Base-by-base conservation (phyloP, 2,329 filamentous ascomycete species). In the Sclerotinia nivalis region DNA sequence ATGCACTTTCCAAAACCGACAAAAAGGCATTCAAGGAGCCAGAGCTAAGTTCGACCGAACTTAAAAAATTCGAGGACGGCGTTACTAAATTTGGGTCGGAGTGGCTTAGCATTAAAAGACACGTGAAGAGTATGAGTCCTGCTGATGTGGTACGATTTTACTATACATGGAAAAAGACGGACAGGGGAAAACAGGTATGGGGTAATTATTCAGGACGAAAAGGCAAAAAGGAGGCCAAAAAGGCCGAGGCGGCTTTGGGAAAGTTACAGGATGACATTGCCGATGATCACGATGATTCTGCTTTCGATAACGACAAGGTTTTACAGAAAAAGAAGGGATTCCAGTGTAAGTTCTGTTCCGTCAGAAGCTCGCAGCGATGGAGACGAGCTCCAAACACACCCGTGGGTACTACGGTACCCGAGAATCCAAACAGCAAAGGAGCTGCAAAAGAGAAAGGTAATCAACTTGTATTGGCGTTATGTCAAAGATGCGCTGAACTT, bases 131-230 rank as follows among this genome's bases (percentile, higher is more conserved):
- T 0, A 88, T 96, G 74, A 88, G 88, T 54, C 89, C 93, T 72
- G 89, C 90, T 65, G 88, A 93, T 70, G 91, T 97, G 72, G 93
- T 97, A 37, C 91, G 96, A 4, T 96, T 92, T 78, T 99, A 98
- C 81, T 99, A 99, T 79, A 92, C 92, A 74, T 99, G 96, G 96
- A 99, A 99, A 82, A 98, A 98, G 81, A 93, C 93, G 0, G 86
- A 91, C 2, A 89, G 90, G 70, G 96, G 96, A 54, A 90, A 88
- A 77, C 89, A 96, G 75, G 89, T 99, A 31, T 97, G 96, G 94
- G 93, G 93, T 71, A 92, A 89, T 73, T 97, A 91, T 76, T 89
- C 92, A 65, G 93, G 92, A 15, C 88, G 95, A 59, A 97, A 96
- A 78, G 92, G 93, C 69, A 96, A 95, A 80, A 97, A 96, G 80